Evolutionary conservation across 2,329 filamentous ascomycete genomes (phyloP).

Genomic region (Xylogone sp.): DNA sequence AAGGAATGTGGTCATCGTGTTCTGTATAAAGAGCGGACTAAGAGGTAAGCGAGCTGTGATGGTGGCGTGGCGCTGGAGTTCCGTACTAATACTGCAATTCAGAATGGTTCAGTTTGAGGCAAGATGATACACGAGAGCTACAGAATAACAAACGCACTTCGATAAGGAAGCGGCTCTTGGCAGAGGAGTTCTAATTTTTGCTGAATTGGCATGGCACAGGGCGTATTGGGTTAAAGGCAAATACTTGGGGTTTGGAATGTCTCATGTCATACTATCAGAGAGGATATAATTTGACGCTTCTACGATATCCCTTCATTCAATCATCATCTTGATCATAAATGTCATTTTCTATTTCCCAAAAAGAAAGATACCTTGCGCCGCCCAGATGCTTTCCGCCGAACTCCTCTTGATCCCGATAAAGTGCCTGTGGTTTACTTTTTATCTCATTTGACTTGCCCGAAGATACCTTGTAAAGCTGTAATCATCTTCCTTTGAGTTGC

Average conservation of each 20-base stretch:
- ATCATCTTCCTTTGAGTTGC: slow-evolving; percentile 30
- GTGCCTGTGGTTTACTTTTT: slow-evolving; percentile 8
- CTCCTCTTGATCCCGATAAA: slow-evolving; percentile 10
- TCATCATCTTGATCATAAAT: neutral
- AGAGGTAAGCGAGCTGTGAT: slow-evolving; percentile 65
- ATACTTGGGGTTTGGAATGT: neutral
- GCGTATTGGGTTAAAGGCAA: slow-evolving; percentile 5
- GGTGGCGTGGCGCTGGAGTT: slow-evolving; percentile 3
- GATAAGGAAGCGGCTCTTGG: no score
- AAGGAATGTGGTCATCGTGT: slow-evolving; percentile 93
- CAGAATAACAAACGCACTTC: no score
- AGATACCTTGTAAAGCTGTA: slow-evolving; percentile 31
- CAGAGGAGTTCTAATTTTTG: no score
- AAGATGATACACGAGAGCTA: slow-evolving; percentile 48
- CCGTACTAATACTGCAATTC: slow-evolving; percentile 17
- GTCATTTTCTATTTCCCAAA: neutral
- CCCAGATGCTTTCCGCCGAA: slow-evolving; percentile 23
- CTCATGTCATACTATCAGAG: neutral
- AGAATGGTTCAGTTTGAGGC: slow-evolving; percentile 99
- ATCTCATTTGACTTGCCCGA: slow-evolving; percentile 27
- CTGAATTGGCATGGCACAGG: slow-evolving; percentile 4
- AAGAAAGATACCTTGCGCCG: slow-evolving; percentile 16
- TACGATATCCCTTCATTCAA: neutral
- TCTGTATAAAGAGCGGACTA: slow-evolving; percentile 95
- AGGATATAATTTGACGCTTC: neutral